Percentiles rank a stretch among this genome's conserved stretches.
Evolutionary conservation across 2,329 filamentous ascomycete genomes (phyloP).

Genomic region (Fusarium sp.): DNA sequence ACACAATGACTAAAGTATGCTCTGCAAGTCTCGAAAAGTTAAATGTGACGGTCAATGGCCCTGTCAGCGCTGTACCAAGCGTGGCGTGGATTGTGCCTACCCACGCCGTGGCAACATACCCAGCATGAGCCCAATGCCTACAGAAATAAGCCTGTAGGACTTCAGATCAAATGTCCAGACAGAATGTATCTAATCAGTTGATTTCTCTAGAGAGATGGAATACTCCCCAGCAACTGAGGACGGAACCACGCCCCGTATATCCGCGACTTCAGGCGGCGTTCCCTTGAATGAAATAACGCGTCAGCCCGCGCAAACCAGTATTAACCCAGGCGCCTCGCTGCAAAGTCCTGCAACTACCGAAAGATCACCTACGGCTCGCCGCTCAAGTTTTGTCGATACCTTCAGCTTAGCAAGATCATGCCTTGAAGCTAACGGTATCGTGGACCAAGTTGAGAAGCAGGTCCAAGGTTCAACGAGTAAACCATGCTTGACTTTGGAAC

Average conservation of each 20-base stretch:
- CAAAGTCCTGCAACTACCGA: background rate
- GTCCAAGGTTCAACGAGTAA: background rate
- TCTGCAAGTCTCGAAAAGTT: background rate
- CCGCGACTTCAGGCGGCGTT: accelerated
- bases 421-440: background rate
- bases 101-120: background rate
- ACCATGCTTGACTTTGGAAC: background rate
- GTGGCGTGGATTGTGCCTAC: background rate
- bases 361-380: accelerated
- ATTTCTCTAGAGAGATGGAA: accelerated
- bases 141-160: background rate
- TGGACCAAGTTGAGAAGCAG: background rate
- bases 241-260: background rate
- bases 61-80: background rate
- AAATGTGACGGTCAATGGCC: background rate
- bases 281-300: accelerated
- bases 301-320: too few relatives aligned
- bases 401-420: background rate
- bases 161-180: too few relatives aligned
- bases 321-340: background rate
- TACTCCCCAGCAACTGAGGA: background rate
- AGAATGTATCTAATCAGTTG: accelerated
- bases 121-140: background rate
- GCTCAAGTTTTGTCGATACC: background rate
- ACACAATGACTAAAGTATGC: background rate